Base-by-base conservation (phyloP, 331 rosid genomes). In the Prunus yedoensis region DNA sequence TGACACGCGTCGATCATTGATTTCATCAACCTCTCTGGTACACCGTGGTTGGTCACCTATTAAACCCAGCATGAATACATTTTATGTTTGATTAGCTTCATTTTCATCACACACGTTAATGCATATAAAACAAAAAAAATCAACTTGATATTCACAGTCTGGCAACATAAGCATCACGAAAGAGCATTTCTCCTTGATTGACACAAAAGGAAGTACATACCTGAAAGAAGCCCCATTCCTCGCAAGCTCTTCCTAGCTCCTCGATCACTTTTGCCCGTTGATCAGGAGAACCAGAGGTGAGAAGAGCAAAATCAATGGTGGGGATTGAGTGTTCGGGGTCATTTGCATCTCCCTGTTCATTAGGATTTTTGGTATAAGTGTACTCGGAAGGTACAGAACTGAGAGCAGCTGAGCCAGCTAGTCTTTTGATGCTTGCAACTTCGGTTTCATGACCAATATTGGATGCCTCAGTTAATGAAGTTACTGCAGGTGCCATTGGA, bases 1-100 rank as follows among this genome's bases (percentile, higher is more conserved):
- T 27, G 65, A 25, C 83, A 85, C 15, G 74, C 85, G 1, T 71
- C 43, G 66, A 89, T 75, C 86, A 87, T 78, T 4, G 83, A 81
- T 51, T 80, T 78, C 80, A 87, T 79, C 68, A 72, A 23, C 38
- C 47, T 75, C 75, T 78, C 79, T 10, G 81, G 46, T 10, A 81
- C 78, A 4, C 77, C 74, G 30, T 85, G 86, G 57, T 85, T 81
- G 66, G 74, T 77, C 52, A 78, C 52, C 85, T 84, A 63, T 49
- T 5, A 58, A 58, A 20, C 25, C 25, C 20, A 8, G 23, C 18
- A 47, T 10, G 4, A 47, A 12, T 14, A 10, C 52, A 47, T 47
- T 53, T 18, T 10, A 53, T 53, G 4, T 53, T 18, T 53, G 10
- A 53, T 53, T 18, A 18, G 41, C 41, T 35, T 35, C 41, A 35